Percentiles rank a stretch among this genome's conserved stretches.
Conservation (phyloP, 2,329 filamentous ascomycete genomes). For the Hypoxylon sp. region DNA sequence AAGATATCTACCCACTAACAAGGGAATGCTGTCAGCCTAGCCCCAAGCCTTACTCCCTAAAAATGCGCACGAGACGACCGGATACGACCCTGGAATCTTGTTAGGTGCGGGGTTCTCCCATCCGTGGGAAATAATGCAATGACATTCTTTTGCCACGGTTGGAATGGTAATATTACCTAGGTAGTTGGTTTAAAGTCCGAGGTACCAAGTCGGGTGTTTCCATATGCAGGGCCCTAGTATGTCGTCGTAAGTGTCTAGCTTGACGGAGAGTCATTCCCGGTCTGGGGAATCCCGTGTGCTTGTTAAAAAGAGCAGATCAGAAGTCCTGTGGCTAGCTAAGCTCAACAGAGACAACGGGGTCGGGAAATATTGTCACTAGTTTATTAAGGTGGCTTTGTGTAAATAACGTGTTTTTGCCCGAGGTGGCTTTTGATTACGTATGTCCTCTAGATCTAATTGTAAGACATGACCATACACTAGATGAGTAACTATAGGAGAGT, state of each 20-base stretch:
- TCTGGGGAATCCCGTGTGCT: constrained; percentile 22
- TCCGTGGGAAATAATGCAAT: constrained; percentile 30
- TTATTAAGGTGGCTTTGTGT: constrained; percentile 21
- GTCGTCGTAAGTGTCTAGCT: constrained; percentile 34
- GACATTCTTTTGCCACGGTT: constrained; percentile 29
- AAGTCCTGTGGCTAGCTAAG: constrained; percentile 18
- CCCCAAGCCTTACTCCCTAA: constrained; percentile 8
- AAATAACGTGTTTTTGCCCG: constrained; percentile 14
- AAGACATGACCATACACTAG: background rate
- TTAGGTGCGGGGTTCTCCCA: constrained; percentile 37
- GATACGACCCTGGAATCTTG: constrained; percentile 22
- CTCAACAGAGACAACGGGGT: background rate
- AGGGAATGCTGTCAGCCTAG: background rate
- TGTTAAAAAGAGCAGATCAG: background rate
- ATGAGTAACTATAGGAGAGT: background rate
- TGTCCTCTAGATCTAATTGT: constrained; percentile 9
- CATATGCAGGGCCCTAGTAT: constrained; percentile 35
- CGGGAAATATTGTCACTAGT: constrained; percentile 32
- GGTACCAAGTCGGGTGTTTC: constrained; percentile 26
- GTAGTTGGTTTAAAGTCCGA: constrained; percentile 34
- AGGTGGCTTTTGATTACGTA: constrained; percentile 26
- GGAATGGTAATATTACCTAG: constrained; percentile 29
- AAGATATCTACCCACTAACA: constrained; percentile 9
- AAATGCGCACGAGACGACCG: constrained; percentile 1
- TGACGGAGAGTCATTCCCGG: constrained; percentile 20